Base-by-base conservation (phyloP, 1,284 basidiomycete species). In the Tausonia pullulans region DNA sequence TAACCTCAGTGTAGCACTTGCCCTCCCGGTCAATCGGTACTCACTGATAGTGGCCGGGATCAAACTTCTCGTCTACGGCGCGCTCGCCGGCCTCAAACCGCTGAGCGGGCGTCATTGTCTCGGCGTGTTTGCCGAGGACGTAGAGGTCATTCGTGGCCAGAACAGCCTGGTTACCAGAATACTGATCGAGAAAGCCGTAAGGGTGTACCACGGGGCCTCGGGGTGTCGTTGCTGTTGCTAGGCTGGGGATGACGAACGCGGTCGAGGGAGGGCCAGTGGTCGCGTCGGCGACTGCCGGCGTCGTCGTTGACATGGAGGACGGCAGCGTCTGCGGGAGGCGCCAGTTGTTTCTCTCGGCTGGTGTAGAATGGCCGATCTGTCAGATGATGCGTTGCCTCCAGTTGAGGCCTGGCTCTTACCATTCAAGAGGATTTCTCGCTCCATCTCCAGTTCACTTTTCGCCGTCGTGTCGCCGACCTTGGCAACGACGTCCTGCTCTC, bases 41-140 rank as follows among this genome's bases (percentile, higher is more conserved):
- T 63, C 72, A 87, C 87, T 88, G 84, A 71, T 90, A 90, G 74
- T 90, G 79, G 70, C 89, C 87, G 71, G 83, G 83, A 69, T 90
- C 85, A 81, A 85, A 90, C 74, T 88, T 88, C 50, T 80, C 77
- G 48, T 87, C 78, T 72, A 88, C 87, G 67, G 83, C 83, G 63
- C 75, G 72, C 8, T 83, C 68, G 58, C 87, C 80, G 65, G 75
- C 71, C 40, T 60, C 58, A 13, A 82, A 78, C 57, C 87, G 79
- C 65, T 84, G 81, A 3, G 70, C 69, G 2, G 68, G 72, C 2
- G 74, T 66, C 54, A 78, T 76, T 0, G 72, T 79, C 74, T 90
- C 87, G 14, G 80, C 84, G 66, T 85, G 80, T n/a, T 75, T 61
- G 4, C 86, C 87, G 10, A 90, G 79, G 70, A 88, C 87, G 70